Evolutionary conservation across 192 early-diverging fungal genomes (phyloP).

Genomic region (Podila horticola): DNA sequence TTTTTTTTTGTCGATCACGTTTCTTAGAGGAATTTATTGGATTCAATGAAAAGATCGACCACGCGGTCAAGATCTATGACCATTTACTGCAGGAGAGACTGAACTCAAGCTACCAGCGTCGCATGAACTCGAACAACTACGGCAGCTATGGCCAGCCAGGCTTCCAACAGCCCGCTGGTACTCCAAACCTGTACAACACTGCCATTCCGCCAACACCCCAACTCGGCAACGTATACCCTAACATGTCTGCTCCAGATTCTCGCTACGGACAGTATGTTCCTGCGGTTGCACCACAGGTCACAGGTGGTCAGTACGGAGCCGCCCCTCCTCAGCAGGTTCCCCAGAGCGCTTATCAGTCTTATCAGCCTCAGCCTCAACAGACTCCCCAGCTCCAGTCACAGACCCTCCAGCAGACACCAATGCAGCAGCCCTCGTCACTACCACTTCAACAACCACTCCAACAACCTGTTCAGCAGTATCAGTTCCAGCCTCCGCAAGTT

Average conservation of each 20-base stretch:
- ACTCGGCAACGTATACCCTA: slow-evolving; percentile 32
- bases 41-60: slow-evolving; percentile 51
- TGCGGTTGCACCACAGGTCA: neutral
- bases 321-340: slow-evolving; percentile 1
- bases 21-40: slow-evolving; percentile 40
- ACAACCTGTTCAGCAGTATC: neutral
- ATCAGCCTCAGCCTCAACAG: slow-evolving; percentile 2
- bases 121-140: slow-evolving; percentile 34
- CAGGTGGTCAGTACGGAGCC: slow-evolving; percentile 11
- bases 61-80: slow-evolving; percentile 47
- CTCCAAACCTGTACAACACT: slow-evolving; percentile 17
- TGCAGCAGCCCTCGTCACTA: slow-evolving; percentile 11
- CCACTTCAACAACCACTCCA: too few relatives aligned
- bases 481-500: too few relatives aligned
- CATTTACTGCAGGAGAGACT: slow-evolving; percentile 40
- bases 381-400: too few relatives aligned
- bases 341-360: slow-evolving; percentile 23
- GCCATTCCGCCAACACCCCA: slow-evolving; percentile 33
- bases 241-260: slow-evolving; percentile 13
- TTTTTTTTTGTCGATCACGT: neutral
- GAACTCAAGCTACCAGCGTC: slow-evolving; percentile 35
- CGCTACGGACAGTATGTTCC: slow-evolving; percentile 44
- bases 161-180: neutral
- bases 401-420: slow-evolving; percentile 4
- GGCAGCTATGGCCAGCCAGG: slow-evolving; percentile 29